Evolutionary conservation across 352 stramenopile genomes (phyloP), one percentile per base, ranked within the genome.

Genomic region (Globisporangium iwayamae): DNA sequence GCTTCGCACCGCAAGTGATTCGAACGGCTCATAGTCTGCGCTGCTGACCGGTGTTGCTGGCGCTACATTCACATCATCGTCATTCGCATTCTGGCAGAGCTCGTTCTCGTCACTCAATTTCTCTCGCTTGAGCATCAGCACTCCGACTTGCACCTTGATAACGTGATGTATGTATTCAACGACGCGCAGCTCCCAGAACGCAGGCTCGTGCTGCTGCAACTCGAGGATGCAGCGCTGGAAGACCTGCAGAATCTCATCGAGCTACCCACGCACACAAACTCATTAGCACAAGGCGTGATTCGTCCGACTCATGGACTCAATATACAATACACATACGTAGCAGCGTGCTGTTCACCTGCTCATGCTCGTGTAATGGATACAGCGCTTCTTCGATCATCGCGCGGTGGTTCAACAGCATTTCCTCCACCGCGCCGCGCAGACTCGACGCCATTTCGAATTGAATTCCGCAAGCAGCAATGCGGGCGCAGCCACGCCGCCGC

Each of bases 171-270:
- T 78, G 38, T 62, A 72, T 38, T 84, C 36, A 16, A 82, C 72
- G 32, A 87, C 53, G 13, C 69, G 67, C 30, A 89, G 61, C 57
- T 89, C 67, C 81, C 81, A 90, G 50, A 89, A 86, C 0, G 65
- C 67, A 25, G 79, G 76, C 56, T 90, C 81, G 5, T 74, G 62
- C 0, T 50, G 20, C 13, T 75, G 60, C 3, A 87, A 53, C 28
- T 54, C 58, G 38, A 75, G 18, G 13, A 89, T 51, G 1, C 60
- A 74, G 2, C 18, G 51, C 41, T 76, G 64, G 32, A 90, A 89
- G 16, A 39, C 32, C 14, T 28, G n/a, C 20, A 86, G 38, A 32
- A 75, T 10, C 30, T 56, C 69, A 20, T 69, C 65, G 4, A 83
- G 56, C 74, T 83, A 47, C 8, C 10, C 13, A 67, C 32, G 25